Base-by-base conservation (phyloP, 176 grass and related monocot genomes). In the Musa beccarii region DNA sequence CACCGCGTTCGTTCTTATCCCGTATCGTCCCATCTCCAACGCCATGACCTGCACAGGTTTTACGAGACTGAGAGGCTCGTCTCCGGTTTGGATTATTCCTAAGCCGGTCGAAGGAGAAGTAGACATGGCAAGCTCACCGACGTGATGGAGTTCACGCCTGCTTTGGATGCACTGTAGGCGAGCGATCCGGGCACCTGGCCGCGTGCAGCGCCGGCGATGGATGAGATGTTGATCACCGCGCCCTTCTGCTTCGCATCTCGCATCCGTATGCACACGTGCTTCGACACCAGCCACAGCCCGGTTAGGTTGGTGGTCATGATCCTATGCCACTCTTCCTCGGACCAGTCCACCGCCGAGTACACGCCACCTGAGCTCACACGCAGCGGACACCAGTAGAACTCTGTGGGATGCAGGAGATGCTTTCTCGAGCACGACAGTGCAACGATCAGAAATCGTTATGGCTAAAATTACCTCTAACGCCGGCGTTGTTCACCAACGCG, bases 141-240 rank as follows among this genome's bases (percentile, higher is more conserved):
- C 3, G 87, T 89, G 52, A 76, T 77, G 75, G 74, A 81, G 80
- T 92, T 88, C 59, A 84, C 86, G 25, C 78, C 92, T 59, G 82
- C 65, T 80, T 96, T 96, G 5, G 87, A 92, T 8, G 81, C 85
- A 68, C 74, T 34, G 14, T 96, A 96, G 53, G 84, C 86, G 14
- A 89, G 78, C 43, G 63, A 74, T 10, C 92, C 92, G 10, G 92
- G 87, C 43, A 89, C 82, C 61, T 89, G 78, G 1, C 87, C 89
- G 21, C 87, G 82, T 5, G 4, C 34, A 43, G 4, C 4, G 34
- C 34, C 34, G 34, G 34, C 34, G 34, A 78, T 77, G 54, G 88
- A 98, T 1, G 94, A 91, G 66, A 98, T 91, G 67, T 98, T 93
- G 55, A 93, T 84, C 9, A 98, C 76, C 28, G 90, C 89, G 74